Evolutionary conservation across 169 alveolate genomes (phyloP).

Genomic region (Babesia caballi): DNA sequence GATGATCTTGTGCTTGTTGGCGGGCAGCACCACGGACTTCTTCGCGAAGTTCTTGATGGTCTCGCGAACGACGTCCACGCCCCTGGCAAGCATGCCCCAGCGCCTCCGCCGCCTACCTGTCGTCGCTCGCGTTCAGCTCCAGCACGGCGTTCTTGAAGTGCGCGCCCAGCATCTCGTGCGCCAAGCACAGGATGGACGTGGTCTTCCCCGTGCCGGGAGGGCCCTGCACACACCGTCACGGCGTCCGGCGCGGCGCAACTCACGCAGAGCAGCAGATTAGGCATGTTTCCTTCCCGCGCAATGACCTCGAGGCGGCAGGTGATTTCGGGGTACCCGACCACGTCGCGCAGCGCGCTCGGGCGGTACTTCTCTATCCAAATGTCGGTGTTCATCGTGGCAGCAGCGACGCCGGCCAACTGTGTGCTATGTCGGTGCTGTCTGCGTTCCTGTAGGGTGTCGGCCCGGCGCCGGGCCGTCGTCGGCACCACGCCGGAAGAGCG

Average conservation of each 20-base stretch:
- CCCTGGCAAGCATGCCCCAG: slow-evolving; percentile 69
- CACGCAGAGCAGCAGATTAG: slow-evolving; percentile 92
- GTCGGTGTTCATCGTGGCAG: slow-evolving; percentile 59
- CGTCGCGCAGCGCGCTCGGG: slow-evolving; percentile 91
- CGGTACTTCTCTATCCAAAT: slow-evolving; percentile 97
- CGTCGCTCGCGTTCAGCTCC: slow-evolving; percentile 99
- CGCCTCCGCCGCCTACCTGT: slow-evolving; percentile 65
- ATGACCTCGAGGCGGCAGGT: slow-evolving; percentile 89
- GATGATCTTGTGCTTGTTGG: slow-evolving; percentile 94
- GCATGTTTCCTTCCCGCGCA: slow-evolving; percentile 94
- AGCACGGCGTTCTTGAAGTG: slow-evolving; percentile 87
- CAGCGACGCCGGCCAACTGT: not conserved
- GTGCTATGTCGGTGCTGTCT: not conserved
- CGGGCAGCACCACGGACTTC: slow-evolving; percentile 90
- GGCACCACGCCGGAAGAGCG: not conserved
- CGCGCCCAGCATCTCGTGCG: slow-evolving; percentile 91
- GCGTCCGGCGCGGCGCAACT: not conserved
- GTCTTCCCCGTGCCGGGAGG: slow-evolving; percentile 99
- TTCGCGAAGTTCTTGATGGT: slow-evolving; percentile 95
- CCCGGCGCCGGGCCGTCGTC: not conserved
- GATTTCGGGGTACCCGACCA: slow-evolving; percentile 94
- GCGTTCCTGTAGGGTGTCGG: not conserved
- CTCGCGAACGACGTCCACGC: slow-evolving; percentile 98
- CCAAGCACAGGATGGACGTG: slow-evolving; percentile 95
- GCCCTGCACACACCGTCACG: slow-evolving; percentile 79